Conservation (phyloP, 2,329 filamentous ascomycete species). For the Cladosporium sp. region DNA sequence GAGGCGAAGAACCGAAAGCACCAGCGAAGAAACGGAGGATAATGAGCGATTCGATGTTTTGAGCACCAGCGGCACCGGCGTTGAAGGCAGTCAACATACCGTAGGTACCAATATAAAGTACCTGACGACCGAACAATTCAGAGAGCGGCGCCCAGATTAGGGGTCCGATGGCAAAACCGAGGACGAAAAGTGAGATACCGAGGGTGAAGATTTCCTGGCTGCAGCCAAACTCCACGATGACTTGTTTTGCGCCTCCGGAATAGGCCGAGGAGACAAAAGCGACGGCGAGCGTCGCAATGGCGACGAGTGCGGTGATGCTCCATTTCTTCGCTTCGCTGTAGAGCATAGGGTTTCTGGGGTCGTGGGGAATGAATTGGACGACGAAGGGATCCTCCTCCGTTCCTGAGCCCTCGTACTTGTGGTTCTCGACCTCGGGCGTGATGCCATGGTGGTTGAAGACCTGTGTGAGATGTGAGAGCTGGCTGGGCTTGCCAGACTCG, state of each 20-base stretch:
- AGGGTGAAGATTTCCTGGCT: conserved; percentile 53
- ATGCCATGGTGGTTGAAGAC: conserved; percentile 32
- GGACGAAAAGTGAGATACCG: conserved; percentile 61
- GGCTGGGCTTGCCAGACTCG: conserved; percentile 26
- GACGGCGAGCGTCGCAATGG: conserved; percentile 63
- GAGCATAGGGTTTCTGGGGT: conserved; percentile 63
- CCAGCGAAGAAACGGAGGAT: conserved; percentile 45
- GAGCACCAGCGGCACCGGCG: conserved; percentile 39
- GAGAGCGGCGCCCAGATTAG: conserved; percentile 54
- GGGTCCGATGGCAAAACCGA: conserved; percentile 57
- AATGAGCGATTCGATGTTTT: conserved; percentile 43
- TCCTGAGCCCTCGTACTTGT: conserved; percentile 42
- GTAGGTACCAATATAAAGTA: conserved; percentile 36
- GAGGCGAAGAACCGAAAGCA: conserved; percentile 39
- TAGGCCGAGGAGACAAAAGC: conserved; percentile 67
- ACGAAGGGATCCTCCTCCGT: conserved; percentile 63
- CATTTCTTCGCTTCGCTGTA: conserved; percentile 59
- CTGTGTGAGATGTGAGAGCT: conserved; percentile 27
- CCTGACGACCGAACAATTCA: conserved; percentile 54
- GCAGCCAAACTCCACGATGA: conserved; percentile 54
- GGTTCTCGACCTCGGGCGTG: conserved; percentile 32
- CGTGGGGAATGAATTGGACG: conserved; percentile 63
- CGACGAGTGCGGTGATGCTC: conserved; percentile 59
- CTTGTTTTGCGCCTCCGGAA: conserved; percentile 52
- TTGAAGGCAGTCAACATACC: conserved; percentile 37